phyloP scores from a whole-genome alignment of 208 protist species.

The Lotmaria passim region DNA sequence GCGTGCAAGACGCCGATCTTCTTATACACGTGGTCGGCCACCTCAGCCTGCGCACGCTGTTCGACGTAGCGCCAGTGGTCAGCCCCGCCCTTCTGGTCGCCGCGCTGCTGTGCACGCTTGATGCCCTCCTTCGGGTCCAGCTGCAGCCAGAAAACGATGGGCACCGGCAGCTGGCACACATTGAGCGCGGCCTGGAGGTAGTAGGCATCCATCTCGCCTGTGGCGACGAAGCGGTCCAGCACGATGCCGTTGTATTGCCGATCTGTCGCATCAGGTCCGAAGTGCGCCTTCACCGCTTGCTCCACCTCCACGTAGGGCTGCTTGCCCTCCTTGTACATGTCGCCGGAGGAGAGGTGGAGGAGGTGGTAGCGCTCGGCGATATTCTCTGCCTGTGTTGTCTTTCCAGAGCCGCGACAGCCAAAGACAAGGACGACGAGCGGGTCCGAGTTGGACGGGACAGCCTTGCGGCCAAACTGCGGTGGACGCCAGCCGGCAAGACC shows the following conservation, averaged over 20 bases:
- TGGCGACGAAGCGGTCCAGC: slow-evolving; percentile 85
- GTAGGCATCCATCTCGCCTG: slow-evolving; percentile 82
- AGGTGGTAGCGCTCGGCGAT: slow-evolving; percentile 76
- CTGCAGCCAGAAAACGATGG: slow-evolving; percentile 80
- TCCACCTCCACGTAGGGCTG: slow-evolving; percentile 78
- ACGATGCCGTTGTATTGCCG: slow-evolving; percentile 76
- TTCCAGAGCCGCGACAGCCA: slow-evolving; percentile 82
- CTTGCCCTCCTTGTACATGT: slow-evolving; percentile 71
- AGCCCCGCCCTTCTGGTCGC: slow-evolving; percentile 51
- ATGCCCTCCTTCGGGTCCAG: slow-evolving; percentile 66
- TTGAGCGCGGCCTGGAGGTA: slow-evolving; percentile 76
- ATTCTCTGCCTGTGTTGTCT: slow-evolving; percentile 67
- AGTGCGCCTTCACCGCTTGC: slow-evolving; percentile 59
- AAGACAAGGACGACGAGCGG: slow-evolving; percentile 82
- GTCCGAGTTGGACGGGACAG: slow-evolving; percentile 26
- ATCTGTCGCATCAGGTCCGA: slow-evolving; percentile 50
- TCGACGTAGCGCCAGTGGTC: slow-evolving; percentile 72
- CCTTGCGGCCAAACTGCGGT: slow-evolving; percentile 36
- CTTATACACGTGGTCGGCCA: slow-evolving; percentile 62
- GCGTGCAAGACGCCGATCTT: slow-evolving; percentile 55
- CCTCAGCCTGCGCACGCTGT: slow-evolving; percentile 70
- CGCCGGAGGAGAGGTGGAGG: slow-evolving; percentile 73
- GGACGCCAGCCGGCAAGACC: slow-evolving; percentile 28
- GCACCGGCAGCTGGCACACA: slow-evolving; percentile 59
- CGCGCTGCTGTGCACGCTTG: slow-evolving; percentile 56